phyloP scores from a whole-genome alignment of 441 rosid genomes.

The Aleurites moluccanus region DNA sequence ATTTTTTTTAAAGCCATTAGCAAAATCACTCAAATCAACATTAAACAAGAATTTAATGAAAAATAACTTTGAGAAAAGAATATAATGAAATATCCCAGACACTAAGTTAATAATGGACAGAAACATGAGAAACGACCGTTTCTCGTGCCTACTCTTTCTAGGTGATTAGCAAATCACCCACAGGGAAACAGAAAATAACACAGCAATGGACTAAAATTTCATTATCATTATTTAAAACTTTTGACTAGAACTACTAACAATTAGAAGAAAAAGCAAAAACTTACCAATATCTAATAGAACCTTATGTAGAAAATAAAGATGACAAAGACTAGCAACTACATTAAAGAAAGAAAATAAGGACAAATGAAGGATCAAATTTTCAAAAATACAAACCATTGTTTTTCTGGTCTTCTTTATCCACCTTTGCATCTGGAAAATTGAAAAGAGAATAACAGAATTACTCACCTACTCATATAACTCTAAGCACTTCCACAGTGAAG shows the following conservation, averaged over 20 bases:
- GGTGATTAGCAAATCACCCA: too few species aligned
- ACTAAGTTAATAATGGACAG: too few species aligned
- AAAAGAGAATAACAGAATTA: conserved; percentile 11
- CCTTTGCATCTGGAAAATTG: conserved; percentile 70
- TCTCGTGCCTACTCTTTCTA: too few species aligned
- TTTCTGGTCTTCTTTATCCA: conserved; percentile 81
- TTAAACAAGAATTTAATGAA: too few species aligned
- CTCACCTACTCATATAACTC: conserved; percentile 1
- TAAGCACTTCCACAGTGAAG: not conserved
- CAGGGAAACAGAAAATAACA: too few species aligned
- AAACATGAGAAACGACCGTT: too few species aligned
- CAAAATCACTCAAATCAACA: too few species aligned
- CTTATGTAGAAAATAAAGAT: not conserved
- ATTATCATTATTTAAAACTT: too few species aligned
- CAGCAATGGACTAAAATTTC: too few species aligned
- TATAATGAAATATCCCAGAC: too few species aligned
- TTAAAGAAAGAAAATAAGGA: not conserved
- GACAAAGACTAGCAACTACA: not conserved
- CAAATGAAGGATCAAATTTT: conserved; percentile 17
- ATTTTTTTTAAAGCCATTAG: too few species aligned
- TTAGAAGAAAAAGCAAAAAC: not conserved
- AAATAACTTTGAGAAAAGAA: too few species aligned
- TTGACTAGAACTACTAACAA: not conserved
- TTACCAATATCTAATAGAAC: not conserved
- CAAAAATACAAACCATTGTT: conserved; percentile 47